phyloP scores from a whole-genome alignment of 1,139 yeast genomes.

The Suhomyces atakaporum region DNA sequence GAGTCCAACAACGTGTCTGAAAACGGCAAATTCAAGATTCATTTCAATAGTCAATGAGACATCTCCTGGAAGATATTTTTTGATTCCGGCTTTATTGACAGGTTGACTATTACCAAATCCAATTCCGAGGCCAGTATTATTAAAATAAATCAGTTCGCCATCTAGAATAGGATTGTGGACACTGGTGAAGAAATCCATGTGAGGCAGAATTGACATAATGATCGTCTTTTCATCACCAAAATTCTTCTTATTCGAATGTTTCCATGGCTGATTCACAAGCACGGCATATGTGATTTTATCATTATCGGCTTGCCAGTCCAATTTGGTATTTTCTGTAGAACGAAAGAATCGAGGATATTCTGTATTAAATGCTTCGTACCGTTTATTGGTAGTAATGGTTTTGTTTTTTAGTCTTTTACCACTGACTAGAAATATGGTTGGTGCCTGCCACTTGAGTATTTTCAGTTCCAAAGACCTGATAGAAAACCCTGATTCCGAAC shows the following conservation, averaged over 20 bases:
- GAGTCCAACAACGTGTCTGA: conserved; percentile 58
- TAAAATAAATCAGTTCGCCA: conserved; percentile 56
- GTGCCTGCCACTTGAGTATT: conserved; percentile 89
- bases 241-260: conserved; percentile 63
- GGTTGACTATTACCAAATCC: conserved; percentile 80
- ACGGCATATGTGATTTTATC: conserved; percentile 62
- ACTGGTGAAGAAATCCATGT: conserved; percentile 56
- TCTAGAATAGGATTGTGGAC: conserved; percentile 30
- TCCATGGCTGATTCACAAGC: conserved; percentile 73
- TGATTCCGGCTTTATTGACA: conserved; percentile 42
- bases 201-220: conserved; percentile 67
- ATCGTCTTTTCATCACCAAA: conserved; percentile 64
- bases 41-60: conserved; percentile 79
- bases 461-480: conserved; percentile 83
- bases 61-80: conserved; percentile 57
- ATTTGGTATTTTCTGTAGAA: conserved; percentile 30
- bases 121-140: conserved; percentile 71
- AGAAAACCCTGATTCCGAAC: conserved; percentile 79
- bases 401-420: conserved; percentile 58
- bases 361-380: conserved; percentile 53
- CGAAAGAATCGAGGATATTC: conserved; percentile 54
- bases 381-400: conserved; percentile 42
- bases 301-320: conserved; percentile 36
- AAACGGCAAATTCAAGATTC: conserved; percentile 76
- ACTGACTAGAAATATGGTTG: conserved; percentile 67